A percentile compares a stretch with the other conserved stretches of the same genome.
These are phyloP conservation scores for Nicotiana attenuata DNA, from an alignment of 257 asterid species.

Conservation along the genomic window DNA sequence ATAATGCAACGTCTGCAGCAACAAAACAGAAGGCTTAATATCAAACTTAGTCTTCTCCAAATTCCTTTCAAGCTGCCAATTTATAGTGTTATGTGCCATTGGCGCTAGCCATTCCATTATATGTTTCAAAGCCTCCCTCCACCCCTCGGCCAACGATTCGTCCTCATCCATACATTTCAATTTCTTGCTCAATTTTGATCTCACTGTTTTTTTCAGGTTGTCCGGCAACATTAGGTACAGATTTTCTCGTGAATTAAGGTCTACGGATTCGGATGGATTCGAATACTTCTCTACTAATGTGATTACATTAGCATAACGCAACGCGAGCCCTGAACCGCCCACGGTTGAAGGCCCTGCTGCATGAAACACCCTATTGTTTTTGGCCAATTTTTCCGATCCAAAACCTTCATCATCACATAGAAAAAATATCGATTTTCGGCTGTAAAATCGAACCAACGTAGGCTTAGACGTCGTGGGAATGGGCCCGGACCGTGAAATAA, in stretches of 20 bases:
- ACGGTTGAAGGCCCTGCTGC: slow-evolving; percentile 59
- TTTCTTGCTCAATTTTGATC: slow-evolving; percentile 61
- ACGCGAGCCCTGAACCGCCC: slow-evolving; percentile 75
- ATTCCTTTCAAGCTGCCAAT: slow-evolving; percentile 72
- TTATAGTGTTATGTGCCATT: slow-evolving; percentile 59
- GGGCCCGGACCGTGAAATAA: slow-evolving; percentile 47
- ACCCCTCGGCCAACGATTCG: slow-evolving; percentile 51
- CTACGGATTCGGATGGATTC: slow-evolving; percentile 29
- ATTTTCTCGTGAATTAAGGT: slow-evolving; percentile 32
- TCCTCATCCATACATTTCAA: slow-evolving; percentile 40
- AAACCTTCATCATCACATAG: slow-evolving; percentile 20
- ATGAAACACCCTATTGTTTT: slow-evolving; percentile 43
- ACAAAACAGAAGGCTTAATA: slow-evolving; percentile 36
- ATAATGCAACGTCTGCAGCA: slow-evolving; percentile 68
- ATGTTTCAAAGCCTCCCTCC: slow-evolving; percentile 68
- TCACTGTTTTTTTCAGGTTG: slow-evolving; percentile 45
- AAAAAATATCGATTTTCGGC: slow-evolving; percentile 33
- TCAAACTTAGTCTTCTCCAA: slow-evolving; percentile 63
- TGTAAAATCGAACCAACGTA: slow-evolving; percentile 47
- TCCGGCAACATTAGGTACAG: slow-evolving; percentile 75
- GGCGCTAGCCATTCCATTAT: slow-evolving; percentile 80
- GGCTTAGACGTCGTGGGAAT: slow-evolving; percentile 30
- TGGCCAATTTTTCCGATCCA: not conserved
- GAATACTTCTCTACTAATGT: slow-evolving; percentile 46
- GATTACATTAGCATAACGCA: slow-evolving; percentile 66